Conservation (phyloP, 768 basidiomycete species). For the Tremella fuciformis region DNA sequence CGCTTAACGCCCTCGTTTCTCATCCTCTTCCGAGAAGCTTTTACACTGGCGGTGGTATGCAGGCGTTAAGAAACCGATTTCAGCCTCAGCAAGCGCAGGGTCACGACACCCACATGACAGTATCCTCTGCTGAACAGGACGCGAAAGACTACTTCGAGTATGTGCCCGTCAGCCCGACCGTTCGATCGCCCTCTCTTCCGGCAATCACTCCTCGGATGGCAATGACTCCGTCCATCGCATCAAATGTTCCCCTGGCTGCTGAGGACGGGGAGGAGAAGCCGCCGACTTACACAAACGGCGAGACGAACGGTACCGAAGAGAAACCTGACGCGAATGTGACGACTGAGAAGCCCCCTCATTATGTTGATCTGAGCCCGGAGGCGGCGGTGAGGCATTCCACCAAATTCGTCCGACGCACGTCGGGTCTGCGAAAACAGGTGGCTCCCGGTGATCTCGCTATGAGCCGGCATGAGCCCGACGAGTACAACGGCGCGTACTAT, state of each 20-base stretch:
- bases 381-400: constrained; percentile 25
- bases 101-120: constrained; percentile 6
- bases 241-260: background rate
- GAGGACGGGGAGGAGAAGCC: constrained; percentile 5
- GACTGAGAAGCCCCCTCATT: background rate
- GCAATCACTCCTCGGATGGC: constrained; percentile 37
- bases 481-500: constrained; percentile 43
- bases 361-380: constrained; percentile 33
- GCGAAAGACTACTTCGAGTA: constrained; percentile 51
- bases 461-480: constrained; percentile 30
- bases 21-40: constrained; percentile 88
- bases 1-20: constrained; percentile 94
- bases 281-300: background rate
- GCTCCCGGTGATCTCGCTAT: constrained; percentile 55
- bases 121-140: constrained; percentile 11
- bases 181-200: constrained; percentile 40
- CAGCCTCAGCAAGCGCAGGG: constrained; percentile 51
- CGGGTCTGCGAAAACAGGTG: constrained; percentile 46
- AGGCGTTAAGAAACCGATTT: constrained; percentile 86
- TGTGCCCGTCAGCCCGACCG: constrained; percentile 39
- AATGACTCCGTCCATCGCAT: constrained; percentile 24
- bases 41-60: constrained; percentile 87
- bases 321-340: background rate
- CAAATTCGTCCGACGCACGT: constrained; percentile 27
- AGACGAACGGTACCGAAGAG: background rate